phyloP scores from a whole-genome alignment of 768 basidiomycete species.

The Coprinellus aureogranulatus region DNA sequence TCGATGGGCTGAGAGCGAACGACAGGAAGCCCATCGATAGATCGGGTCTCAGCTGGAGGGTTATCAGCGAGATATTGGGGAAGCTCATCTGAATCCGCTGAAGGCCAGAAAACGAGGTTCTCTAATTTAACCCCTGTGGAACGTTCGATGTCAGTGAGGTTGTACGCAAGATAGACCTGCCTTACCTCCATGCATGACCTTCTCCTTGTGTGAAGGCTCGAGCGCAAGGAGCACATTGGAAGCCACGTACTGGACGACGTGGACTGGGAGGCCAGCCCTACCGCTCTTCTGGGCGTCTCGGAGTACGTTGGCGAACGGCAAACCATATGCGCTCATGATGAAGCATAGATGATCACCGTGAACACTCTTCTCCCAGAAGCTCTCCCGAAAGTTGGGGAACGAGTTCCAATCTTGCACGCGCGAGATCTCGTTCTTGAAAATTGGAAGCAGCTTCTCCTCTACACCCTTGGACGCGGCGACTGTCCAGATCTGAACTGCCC shows the following conservation, averaged over 20 bases:
- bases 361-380: slow-evolving; percentile 15
- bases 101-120: neutral
- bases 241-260: slow-evolving; percentile 12
- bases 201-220: slow-evolving; percentile 6
- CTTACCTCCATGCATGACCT: too few relatives aligned
- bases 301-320: slow-evolving; percentile 3
- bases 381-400: slow-evolving; percentile 6
- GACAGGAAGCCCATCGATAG: neutral
- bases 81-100: neutral
- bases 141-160: too few relatives aligned
- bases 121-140: neutral
- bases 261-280: slow-evolving; percentile 10
- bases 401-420: neutral
- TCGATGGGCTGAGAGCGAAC: neutral
- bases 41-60: neutral
- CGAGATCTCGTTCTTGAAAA: slow-evolving; percentile 8
- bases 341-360: slow-evolving; percentile 14
- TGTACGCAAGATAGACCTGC: too few relatives aligned
- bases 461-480: slow-evolving; percentile 12
- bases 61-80: neutral
- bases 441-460: slow-evolving; percentile 10
- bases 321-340: neutral
- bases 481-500: slow-evolving; percentile 15
- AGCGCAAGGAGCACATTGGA: neutral
- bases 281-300: slow-evolving; percentile 6